Evolutionary conservation across 2,329 filamentous ascomycete genomes (phyloP), one percentile per base, ranked within the genome.

Genomic region (Ambrosiella cleistominuta): DNA sequence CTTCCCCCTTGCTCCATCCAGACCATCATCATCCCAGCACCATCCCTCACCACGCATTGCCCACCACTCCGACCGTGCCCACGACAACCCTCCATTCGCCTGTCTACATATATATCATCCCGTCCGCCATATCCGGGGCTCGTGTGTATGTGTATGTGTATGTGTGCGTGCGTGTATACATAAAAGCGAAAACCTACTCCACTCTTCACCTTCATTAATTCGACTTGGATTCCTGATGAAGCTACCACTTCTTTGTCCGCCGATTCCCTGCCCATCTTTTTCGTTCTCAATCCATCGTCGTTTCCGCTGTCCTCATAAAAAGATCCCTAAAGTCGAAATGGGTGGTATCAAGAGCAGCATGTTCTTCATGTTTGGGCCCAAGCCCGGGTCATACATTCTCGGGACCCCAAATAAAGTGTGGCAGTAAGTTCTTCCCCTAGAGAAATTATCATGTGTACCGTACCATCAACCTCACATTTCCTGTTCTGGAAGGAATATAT

Each of bases 301-400:
- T 36, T 51, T 51, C 36, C 55, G 55, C 12, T 11, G 45, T 38
- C 15, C 55, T 11, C 44, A 19, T 13, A 17, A 15, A 19, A 51
- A 51, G 47, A 51, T 13, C n/a, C 47, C 47, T 27, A 7, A 55
- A 35, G 15, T 39, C n/a, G 53, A 45, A 13, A 59, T 59, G 57
- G 44, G 40, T 11, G 44, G 40, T 7, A 17, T 52, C 8, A 39
- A 42, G 11, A 53, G 57, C 38, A 52, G 36, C 27, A 45, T 59
- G 4, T 59, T 56, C 27, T 59, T 59, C 36, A 56, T 59, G 45
- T 59, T 59, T 52, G 57, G 57, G 11, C 53, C 57, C 7, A n/a
- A n/a, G 7, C 45, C 39, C 5, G 57, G 57, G 8, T 56, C 57
- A 39, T 59, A 40, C 8, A 59, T 59, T 39, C 19, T 59, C 8